Percentiles rank a stretch among this genome's conserved stretches.
phyloP scores from a whole-genome alignment of 768 basidiomycete genomes.

The Gymnopilus junonius region DNA sequence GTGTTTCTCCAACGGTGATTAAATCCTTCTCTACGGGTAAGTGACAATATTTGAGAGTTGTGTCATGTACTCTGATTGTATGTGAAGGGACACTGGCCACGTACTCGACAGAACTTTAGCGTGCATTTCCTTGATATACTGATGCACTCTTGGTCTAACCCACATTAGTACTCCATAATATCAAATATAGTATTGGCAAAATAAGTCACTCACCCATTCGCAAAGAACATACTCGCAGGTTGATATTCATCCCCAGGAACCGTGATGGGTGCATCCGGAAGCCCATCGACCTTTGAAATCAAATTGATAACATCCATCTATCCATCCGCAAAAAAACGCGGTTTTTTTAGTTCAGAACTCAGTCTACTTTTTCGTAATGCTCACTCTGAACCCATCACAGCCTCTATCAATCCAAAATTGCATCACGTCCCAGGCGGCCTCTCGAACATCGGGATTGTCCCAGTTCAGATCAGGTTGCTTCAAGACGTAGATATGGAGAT shows the following conservation, averaged over 20 bases:
- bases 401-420: constrained; percentile 76
- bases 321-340: neutral
- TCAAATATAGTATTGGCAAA: neutral
- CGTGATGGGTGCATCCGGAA: constrained; percentile 68
- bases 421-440: constrained; percentile 68
- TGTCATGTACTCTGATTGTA: too few species aligned
- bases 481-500: constrained; percentile 67
- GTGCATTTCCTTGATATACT: constrained; percentile 72
- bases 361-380: constrained; percentile 24
- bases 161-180: neutral
- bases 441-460: constrained; percentile 66
- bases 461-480: constrained; percentile 82
- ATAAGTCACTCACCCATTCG: constrained; percentile 54
- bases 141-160: constrained; percentile 65
- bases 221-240: constrained; percentile 53
- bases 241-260: constrained; percentile 57
- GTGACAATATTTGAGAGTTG: too few species aligned
- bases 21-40: constrained; percentile 49
- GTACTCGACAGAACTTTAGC: constrained; percentile 60
- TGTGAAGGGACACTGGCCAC: too few species aligned
- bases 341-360: neutral
- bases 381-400: constrained; percentile 75
- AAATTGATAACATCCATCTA: constrained; percentile 77
- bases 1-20: constrained; percentile 71
- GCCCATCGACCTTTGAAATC: constrained; percentile 63